These are phyloP conservation scores for Pichia sp. DNA, from an alignment of 1,139 yeast species.

Conservation along the genomic window DNA sequence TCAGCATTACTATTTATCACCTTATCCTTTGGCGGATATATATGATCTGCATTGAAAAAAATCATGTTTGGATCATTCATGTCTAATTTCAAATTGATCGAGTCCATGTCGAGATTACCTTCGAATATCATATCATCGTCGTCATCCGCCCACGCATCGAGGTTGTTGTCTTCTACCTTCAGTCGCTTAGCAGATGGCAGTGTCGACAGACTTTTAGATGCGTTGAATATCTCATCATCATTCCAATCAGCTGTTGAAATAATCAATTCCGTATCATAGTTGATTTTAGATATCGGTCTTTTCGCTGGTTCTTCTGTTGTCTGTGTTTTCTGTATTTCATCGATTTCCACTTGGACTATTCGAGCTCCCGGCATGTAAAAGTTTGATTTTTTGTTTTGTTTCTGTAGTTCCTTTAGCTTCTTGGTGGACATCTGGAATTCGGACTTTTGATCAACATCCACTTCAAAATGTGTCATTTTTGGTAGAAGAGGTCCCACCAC, in stretches of 20 bases:
- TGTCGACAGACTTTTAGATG: conserved; percentile 18
- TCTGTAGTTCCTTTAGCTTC: conserved; percentile 14
- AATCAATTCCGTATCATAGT: conserved; percentile 51
- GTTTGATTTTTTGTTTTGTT: conserved; percentile 2
- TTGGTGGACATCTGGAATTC: conserved; percentile 20
- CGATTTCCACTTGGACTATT: conserved; percentile 17
- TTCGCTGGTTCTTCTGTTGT: conserved; percentile 12
- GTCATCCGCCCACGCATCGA: conserved; percentile 35
- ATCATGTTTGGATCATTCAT: conserved; percentile 81
- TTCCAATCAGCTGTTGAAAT: conserved; percentile 85
- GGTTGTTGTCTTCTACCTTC: conserved; percentile 22
- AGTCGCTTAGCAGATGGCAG: conserved; percentile 21
- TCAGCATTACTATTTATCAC: conserved; percentile 24
- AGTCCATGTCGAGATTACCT: conserved; percentile 47
- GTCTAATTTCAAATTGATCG: conserved; percentile 50
- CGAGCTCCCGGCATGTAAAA: conserved; percentile 15
- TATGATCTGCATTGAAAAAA: conserved; percentile 41
- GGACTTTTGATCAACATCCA: conserved; percentile 34
- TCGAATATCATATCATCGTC: conserved; percentile 77
- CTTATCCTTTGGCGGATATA: conserved; percentile 10
- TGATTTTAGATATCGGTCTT: conserved; percentile 33
- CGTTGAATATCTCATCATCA: conserved; percentile 54
- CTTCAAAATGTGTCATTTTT: conserved; percentile 40
- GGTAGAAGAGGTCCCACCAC: conserved; percentile 58
- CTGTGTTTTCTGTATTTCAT: conserved; percentile 9